Evolutionary conservation across 2,329 filamentous ascomycete species (phyloP), one percentile per base, ranked within the genome.

Genomic region (Didymella pinodella): DNA sequence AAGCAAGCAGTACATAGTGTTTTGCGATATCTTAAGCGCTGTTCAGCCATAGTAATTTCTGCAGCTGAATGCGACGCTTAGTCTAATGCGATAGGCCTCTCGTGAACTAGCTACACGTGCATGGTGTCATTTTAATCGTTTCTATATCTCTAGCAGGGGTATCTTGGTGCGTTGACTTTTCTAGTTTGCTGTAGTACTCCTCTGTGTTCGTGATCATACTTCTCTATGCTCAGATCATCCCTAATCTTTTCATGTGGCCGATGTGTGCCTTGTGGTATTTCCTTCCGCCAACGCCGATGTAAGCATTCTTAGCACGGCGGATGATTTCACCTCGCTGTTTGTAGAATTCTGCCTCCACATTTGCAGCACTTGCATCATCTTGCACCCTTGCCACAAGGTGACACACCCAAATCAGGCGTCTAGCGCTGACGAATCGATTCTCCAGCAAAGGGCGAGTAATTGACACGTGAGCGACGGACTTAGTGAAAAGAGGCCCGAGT

Each of bases 241-340:
- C 66, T 34, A 76, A 44, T 47, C 64, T 69, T 62, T 71, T 75
- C 66, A 76, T 65, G 14, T 61, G 71, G 25, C 57, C 64, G 1
- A 76, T 48, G 54, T 67, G 66, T n/a, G 70, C 74, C 36, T 65
- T 67, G 1, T 62, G 65, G 11, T 58, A 55, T 3, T 22, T 47
- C 54, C 61, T 53, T 8, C 68, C 71, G 8, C 71, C 72, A 29
- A 57, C 46, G 26, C 48, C 53, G 14, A 65, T 34, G 48, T 63
- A 60, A 11, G 56, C 57, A 10, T 47, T 26, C 47, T 73, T 69
- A 1, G 73, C 68, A 56, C 67, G 52, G 14, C 34, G 12, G 29
- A 77, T 73, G 18, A 76, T 44, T 45, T 70, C 55, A 8, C 73
- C 74, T 46, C 75, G 64, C 71, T 69, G 71, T 2, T 44, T 43